A percentile compares a stretch with the other conserved stretches of the same genome.
Evolutionary conservation across 2,329 filamentous ascomycete species (phyloP).

Genomic region (Triangularia setosa): DNA sequence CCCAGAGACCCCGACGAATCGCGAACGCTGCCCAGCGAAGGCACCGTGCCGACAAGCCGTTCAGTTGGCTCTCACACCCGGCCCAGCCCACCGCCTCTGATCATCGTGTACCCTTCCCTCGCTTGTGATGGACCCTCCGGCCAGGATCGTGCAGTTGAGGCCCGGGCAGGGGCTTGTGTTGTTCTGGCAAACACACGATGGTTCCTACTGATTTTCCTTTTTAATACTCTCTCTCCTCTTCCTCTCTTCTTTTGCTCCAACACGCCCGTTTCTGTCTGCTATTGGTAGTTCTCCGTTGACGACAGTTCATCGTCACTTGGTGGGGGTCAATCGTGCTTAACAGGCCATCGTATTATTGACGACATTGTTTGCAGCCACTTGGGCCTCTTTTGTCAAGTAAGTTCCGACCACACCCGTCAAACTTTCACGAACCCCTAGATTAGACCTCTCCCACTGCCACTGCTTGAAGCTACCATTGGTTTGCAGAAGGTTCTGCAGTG

Average conservation of each 20-base stretch:
- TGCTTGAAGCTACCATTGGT: neutral
- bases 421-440: slow-evolving; percentile 4
- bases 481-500: neutral
- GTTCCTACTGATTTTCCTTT: neutral
- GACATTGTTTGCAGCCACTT: slow-evolving; percentile 11
- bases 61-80: slow-evolving; percentile 3
- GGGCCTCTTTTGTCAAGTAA: slow-evolving; percentile 16
- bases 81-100: slow-evolving; percentile 1
- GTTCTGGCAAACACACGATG: neutral
- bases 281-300: neutral
- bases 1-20: slow-evolving; percentile 7
- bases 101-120: neutral
- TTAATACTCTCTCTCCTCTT: neutral
- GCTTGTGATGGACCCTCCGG: neutral
- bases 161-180: neutral
- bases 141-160: neutral
- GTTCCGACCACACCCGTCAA: slow-evolving; percentile 15
- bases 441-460: neutral
- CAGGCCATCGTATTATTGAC: slow-evolving; percentile 5
- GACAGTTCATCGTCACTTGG: neutral
- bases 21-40: neutral
- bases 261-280: neutral
- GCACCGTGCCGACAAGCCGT: slow-evolving; percentile 1
- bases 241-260: neutral
- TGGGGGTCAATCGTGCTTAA: neutral